Evolutionary conservation across 192 early-diverging fungal species (phyloP).

Genomic region (Pilaira anomala): DNA sequence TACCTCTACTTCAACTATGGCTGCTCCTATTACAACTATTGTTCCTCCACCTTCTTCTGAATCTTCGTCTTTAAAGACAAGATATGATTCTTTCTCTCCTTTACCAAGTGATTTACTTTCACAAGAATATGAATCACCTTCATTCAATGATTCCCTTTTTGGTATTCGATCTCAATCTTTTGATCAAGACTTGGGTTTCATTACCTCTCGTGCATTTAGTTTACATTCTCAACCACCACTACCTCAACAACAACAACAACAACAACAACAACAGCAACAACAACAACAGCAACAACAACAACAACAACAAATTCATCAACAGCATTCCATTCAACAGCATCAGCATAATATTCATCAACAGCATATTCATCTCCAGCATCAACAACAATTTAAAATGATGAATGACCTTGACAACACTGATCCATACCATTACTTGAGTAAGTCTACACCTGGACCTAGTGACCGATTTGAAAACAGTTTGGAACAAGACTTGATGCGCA

Average conservation of each 20-base stretch:
- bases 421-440: conserved; percentile 30
- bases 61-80: not conserved
- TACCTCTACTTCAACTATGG: conserved; percentile 10
- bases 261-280: not conserved
- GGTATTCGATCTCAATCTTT: conserved; percentile 35
- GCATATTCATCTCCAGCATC: not conserved
- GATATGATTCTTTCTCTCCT: conserved; percentile 37
- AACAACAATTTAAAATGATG: not conserved
- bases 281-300: not conserved
- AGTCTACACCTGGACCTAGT: conserved; percentile 25
- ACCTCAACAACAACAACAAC: not conserved
- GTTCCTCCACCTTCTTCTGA: not conserved
- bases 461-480: not conserved
- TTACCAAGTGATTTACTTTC: conserved; percentile 56
- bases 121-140: conserved; percentile 27
- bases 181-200: conserved; percentile 32
- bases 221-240: conserved; percentile 1
- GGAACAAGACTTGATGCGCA: conserved; percentile 14
- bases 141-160: conserved; percentile 37
- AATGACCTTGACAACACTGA: not conserved
- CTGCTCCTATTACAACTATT: not conserved
- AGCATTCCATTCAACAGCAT: conserved; percentile 3
- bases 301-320: not conserved
- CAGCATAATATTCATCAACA: conserved; percentile 5
- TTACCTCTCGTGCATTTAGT: conserved; percentile 21